A percentile compares a stretch with the other conserved stretches of the same genome.
These are phyloP conservation scores for Cyberlindnera subsufficiens DNA, from an alignment of 805 yeast genomes.

Conservation along the genomic window DNA sequence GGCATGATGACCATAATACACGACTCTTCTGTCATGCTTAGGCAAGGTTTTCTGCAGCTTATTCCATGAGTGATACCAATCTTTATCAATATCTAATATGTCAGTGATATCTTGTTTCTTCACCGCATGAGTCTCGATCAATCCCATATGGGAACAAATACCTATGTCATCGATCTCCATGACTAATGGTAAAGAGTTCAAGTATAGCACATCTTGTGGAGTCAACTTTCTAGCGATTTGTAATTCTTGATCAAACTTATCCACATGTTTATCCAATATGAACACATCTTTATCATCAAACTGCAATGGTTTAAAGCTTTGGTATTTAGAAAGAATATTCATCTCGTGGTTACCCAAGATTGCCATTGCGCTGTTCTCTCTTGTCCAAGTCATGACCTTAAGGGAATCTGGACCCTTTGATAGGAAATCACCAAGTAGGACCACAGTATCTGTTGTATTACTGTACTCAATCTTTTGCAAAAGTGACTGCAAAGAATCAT, in stretches of 20 bases:
- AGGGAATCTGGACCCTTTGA: slow-evolving; percentile 78
- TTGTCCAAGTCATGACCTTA: slow-evolving; percentile 60
- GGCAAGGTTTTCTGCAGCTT: slow-evolving; percentile 14
- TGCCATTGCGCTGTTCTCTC: slow-evolving; percentile 57
- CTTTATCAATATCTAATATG: slow-evolving; percentile 63
- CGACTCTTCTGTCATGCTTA: slow-evolving; percentile 31
- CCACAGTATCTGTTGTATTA: slow-evolving; percentile 45
- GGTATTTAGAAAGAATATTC: slow-evolving; percentile 59
- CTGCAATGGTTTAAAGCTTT: slow-evolving; percentile 30
- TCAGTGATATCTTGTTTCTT: slow-evolving; percentile 44
- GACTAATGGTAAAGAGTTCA: slow-evolving; percentile 61
- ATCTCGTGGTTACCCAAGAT: slow-evolving; percentile 89
- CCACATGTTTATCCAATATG: slow-evolving; percentile 16
- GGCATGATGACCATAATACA: slow-evolving; percentile 89
- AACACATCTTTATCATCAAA: slow-evolving; percentile 13
- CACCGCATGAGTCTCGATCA: slow-evolving; percentile 24
- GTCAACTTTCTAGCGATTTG: slow-evolving; percentile 28
- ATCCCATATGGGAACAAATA: slow-evolving; percentile 16
- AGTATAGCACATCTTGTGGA: slow-evolving; percentile 54
- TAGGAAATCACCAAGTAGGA: slow-evolving; percentile 79
- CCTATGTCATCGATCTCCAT: slow-evolving; percentile 51
- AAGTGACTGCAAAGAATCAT: slow-evolving; percentile 45
- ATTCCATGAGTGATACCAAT: slow-evolving; percentile 41
- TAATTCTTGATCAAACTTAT: slow-evolving; percentile 13
- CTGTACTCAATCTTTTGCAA: slow-evolving; percentile 45